A percentile compares a stretch with the other conserved stretches of the same genome.
Evolutionary conservation across 176 grass and related monocot genomes (phyloP).

Genomic region (Triticum aestivum): DNA sequence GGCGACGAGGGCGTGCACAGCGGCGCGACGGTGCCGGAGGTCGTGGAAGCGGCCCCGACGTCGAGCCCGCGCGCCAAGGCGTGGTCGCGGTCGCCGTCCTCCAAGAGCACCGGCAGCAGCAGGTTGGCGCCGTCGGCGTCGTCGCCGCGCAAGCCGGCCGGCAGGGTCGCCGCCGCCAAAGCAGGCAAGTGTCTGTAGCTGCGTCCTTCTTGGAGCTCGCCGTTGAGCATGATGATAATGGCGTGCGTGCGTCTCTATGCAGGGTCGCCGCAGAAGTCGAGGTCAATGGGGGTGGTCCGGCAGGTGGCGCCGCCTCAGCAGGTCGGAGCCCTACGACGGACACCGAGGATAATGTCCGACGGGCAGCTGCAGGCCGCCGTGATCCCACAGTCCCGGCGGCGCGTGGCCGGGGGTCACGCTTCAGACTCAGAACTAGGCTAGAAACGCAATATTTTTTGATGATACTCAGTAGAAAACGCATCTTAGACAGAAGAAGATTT

Average conservation of each 20-base stretch:
- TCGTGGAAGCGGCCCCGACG: not conserved
- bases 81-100: slow-evolving; percentile 29
- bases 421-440: slow-evolving; percentile 68
- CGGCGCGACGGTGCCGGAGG: slow-evolving; percentile 7
- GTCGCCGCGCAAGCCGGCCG: slow-evolving; percentile 36
- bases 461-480: not conserved
- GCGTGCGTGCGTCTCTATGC: not conserved
- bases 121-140: not conserved
- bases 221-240: not conserved
- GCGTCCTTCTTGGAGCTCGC: too few relatives aligned
- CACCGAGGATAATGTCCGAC: slow-evolving; percentile 55
- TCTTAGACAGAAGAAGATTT: not conserved
- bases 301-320: slow-evolving; percentile 12
- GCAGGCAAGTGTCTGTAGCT: slow-evolving; percentile 44
- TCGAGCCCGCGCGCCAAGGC: slow-evolving; percentile 15
- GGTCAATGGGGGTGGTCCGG: slow-evolving; percentile 34
- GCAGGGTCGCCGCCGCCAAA: slow-evolving; percentile 31
- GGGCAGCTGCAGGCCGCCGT: slow-evolving; percentile 20
- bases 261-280: slow-evolving; percentile 40
- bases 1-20: slow-evolving; percentile 43
- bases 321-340: slow-evolving; percentile 8
- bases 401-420: slow-evolving; percentile 21
- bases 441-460: not conserved
- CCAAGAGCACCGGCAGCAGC: slow-evolving; percentile 4
- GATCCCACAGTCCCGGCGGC: slow-evolving; percentile 26